Conservation (phyloP, 192 early-diverging fungal species). For the Mortierella hygrophila region DNA sequence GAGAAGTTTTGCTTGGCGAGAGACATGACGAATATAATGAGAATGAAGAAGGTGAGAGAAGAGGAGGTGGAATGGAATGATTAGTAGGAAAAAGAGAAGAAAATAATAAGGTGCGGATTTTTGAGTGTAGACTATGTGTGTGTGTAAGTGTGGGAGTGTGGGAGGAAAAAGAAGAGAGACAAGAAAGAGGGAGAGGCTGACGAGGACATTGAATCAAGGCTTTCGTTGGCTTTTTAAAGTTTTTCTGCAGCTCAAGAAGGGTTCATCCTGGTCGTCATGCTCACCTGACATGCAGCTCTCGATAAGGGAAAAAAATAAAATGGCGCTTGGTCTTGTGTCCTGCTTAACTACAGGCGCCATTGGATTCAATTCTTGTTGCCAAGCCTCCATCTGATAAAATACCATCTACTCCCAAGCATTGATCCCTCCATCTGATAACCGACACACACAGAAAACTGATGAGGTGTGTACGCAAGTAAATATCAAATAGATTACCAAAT, state of each 20-base stretch:
- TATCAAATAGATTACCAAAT: too few species aligned
- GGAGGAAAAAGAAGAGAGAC: neutral
- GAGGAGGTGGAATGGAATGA: neutral
- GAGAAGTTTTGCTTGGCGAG: conserved; percentile 69
- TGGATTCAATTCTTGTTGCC: neutral
- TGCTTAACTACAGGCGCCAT: neutral
- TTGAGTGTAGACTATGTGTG: neutral
- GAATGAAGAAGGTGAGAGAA: neutral
- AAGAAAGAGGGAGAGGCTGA: neutral
- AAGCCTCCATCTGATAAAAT: conserved; percentile 5
- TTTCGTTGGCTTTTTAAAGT: neutral
- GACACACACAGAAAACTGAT: too few species aligned
- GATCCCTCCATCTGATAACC: neutral
- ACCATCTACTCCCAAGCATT: neutral
- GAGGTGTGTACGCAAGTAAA: too few species aligned
- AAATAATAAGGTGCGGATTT: neutral
- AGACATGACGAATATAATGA: conserved; percentile 18
- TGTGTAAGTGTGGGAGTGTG: neutral
- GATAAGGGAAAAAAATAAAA: neutral
- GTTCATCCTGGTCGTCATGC: neutral
- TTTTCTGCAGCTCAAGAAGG: neutral
- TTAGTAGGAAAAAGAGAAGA: neutral
- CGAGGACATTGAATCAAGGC: neutral
- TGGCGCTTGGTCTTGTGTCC: neutral
- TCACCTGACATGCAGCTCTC: neutral